Percentiles rank a stretch among this genome's conserved stretches.
phyloP scores from a whole-genome alignment of 805 yeast species.

The Wickerhamomyces bovis region DNA sequence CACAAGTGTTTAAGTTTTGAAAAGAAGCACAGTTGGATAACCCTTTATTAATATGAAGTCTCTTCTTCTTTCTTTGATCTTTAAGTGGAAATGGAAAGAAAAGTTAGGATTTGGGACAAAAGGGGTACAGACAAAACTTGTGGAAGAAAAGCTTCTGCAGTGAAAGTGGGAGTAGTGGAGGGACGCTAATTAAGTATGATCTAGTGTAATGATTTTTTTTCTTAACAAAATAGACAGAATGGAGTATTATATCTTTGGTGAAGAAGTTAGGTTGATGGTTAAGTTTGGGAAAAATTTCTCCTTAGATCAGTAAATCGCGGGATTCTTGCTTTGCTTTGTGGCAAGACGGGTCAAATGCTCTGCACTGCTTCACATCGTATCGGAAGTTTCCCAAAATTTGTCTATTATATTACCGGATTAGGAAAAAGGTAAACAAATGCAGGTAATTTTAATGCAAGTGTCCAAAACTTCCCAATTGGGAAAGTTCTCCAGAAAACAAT shows the following conservation, averaged over 20 bases:
- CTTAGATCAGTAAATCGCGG: neutral
- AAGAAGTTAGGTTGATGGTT: neutral
- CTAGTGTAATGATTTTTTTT: neutral
- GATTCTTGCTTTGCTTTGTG: neutral
- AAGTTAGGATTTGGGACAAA: neutral
- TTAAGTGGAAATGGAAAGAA: neutral
- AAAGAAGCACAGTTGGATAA: neutral
- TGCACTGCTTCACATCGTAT: neutral
- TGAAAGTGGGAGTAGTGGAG: neutral
- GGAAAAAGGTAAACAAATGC: constrained; percentile 8
- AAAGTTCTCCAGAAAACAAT: too few relatives aligned
- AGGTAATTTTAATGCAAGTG: neutral
- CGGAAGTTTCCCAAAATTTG: neutral
- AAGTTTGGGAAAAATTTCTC: neutral
- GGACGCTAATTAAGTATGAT: neutral
- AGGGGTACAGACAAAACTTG: too few relatives aligned
- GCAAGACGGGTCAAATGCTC: neutral
- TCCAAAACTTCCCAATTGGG: constrained; percentile 1
- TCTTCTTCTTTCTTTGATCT: neutral
- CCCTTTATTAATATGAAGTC: neutral
- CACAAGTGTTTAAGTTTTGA: neutral
- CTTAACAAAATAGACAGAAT: neutral
- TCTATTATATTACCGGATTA: constrained; percentile 3
- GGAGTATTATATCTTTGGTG: neutral
- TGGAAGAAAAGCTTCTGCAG: neutral